Evolutionary conservation across 2,329 filamentous ascomycete species (phyloP), one percentile per base, ranked within the genome.

Genomic region (Zymoseptoria ardabiliae): DNA sequence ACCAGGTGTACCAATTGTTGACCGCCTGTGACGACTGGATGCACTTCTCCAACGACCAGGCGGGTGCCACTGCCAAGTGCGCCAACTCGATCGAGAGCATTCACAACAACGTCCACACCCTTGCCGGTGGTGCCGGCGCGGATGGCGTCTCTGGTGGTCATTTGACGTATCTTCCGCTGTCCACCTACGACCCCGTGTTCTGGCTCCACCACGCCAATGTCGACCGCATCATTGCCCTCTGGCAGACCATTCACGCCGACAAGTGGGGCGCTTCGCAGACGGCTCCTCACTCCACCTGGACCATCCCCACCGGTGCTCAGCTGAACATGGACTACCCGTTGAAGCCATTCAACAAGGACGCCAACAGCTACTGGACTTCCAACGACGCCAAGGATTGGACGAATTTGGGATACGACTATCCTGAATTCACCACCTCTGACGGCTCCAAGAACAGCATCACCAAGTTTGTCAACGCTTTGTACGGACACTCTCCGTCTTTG

Each of bases 131-230:
- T 20, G 25, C 54, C 13, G 58, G 58, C n/a, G 45, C n/a, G 19
- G 2, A 23, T 45, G n/a, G 48, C 13, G 20, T 23, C 45, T 49
- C 48, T 13, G 55, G 50, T 50, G 86, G 87, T 2, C 87, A 90
- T 67, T 87, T 89, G 82, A 83, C 81, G 52, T 87, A 83, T 72
- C 84, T 85, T 84, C n/a, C 86, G 87, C 66, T 88, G 21, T 41
- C 89, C 1, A 82, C 87, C 0, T 94, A 90, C 70, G 90, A 94
- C 69, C 90, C 90, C 0, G 76, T 89, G 13, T 91, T 92, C 73
- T 89, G 87, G 74, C 75, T 92, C 7, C 88, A 92, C 67, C 89
- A 93, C 67, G 63, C 63, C 63, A 91, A 88, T 72, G 82, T 90
- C 8, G 90, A 94, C 69, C 83, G 90, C 3, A 74, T 89, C 41